Conservation (phyloP, 2,329 filamentous ascomycete species). For the Aspergillus caelatus region DNA sequence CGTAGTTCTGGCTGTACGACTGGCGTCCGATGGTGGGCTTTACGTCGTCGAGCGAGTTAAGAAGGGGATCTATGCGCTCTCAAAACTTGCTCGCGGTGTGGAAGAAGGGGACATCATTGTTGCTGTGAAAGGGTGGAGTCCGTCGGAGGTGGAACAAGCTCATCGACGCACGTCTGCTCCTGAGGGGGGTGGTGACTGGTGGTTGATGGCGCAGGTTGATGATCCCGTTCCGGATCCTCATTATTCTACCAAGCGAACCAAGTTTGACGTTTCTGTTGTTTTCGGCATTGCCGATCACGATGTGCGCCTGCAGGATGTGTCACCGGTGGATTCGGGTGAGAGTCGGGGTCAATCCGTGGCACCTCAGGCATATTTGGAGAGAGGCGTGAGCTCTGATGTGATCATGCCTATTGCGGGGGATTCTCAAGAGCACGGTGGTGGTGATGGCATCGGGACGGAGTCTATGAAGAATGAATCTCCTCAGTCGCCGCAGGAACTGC, state of each 20-base stretch:
- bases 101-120: slow-evolving; percentile 43
- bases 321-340: slow-evolving; percentile 25
- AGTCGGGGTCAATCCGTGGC: slow-evolving; percentile 19
- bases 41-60: slow-evolving; percentile 46
- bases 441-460: slow-evolving; percentile 12
- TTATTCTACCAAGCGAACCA: slow-evolving; percentile 25
- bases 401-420: slow-evolving; percentile 14
- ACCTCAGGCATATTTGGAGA: slow-evolving; percentile 14
- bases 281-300: slow-evolving; percentile 26
- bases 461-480: slow-evolving; percentile 18
- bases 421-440: slow-evolving; percentile 19
- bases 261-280: slow-evolving; percentile 32
- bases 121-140: slow-evolving; percentile 37
- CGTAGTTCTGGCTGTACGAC: slow-evolving; percentile 36
- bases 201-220: slow-evolving; percentile 38
- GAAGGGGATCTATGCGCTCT: slow-evolving; percentile 43
- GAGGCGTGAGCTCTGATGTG: slow-evolving; percentile 15
- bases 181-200: slow-evolving; percentile 31
- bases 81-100: slow-evolving; percentile 35
- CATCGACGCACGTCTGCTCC: slow-evolving; percentile 9
- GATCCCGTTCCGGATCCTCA: slow-evolving; percentile 25
- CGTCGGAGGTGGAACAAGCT: slow-evolving; percentile 7
- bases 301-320: slow-evolving; percentile 15
- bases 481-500: slow-evolving; percentile 38
- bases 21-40: slow-evolving; percentile 32